These are phyloP conservation scores for Tetrapisispora taiwanensis DNA, from an alignment of 805 yeast species.

Conservation along the genomic window DNA sequence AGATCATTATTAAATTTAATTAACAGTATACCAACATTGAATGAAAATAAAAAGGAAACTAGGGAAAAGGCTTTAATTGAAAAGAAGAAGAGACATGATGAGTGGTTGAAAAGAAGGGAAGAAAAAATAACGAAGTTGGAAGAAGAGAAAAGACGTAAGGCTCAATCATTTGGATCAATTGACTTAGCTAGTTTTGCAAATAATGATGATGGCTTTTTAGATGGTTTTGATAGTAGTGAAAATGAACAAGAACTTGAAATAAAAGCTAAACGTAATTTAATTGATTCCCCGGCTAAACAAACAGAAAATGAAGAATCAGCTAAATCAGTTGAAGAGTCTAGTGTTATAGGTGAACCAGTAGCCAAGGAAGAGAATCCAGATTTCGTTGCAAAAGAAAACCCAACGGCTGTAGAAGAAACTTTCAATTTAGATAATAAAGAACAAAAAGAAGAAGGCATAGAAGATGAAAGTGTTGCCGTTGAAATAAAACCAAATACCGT, in stretches of 20 bases:
- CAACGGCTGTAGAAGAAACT: neutral
- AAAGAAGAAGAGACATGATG: constrained; percentile 16
- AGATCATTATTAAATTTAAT: constrained; percentile 14
- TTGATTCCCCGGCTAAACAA: no score
- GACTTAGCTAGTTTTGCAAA: constrained; percentile 20
- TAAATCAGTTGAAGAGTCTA: neutral
- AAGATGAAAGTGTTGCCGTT: neutral
- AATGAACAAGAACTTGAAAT: constrained; percentile 2
- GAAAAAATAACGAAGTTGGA: constrained; percentile 17
- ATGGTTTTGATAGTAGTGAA: constrained; percentile 3
- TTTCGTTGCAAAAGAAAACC: neutral
- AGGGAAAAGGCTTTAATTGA: constrained; percentile 27
- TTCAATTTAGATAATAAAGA: neutral
- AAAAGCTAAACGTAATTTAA: neutral
- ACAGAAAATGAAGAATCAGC: neutral
- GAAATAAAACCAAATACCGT: neutral
- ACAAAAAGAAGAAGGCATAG: neutral
- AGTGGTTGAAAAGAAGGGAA: constrained; percentile 22
- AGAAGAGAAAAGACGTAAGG: neutral
- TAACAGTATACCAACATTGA: constrained; percentile 9
- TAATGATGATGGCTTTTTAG: constrained; percentile 24
- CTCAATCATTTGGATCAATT: constrained; percentile 6
- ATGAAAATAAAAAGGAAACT: constrained; percentile 15
- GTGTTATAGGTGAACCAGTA: neutral
- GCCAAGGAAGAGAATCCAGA: neutral